A percentile compares a stretch with the other conserved stretches of the same genome.
These are phyloP conservation scores for Gossypium aridum DNA, from an alignment of 441 rosid species.

Conservation along the genomic window DNA sequence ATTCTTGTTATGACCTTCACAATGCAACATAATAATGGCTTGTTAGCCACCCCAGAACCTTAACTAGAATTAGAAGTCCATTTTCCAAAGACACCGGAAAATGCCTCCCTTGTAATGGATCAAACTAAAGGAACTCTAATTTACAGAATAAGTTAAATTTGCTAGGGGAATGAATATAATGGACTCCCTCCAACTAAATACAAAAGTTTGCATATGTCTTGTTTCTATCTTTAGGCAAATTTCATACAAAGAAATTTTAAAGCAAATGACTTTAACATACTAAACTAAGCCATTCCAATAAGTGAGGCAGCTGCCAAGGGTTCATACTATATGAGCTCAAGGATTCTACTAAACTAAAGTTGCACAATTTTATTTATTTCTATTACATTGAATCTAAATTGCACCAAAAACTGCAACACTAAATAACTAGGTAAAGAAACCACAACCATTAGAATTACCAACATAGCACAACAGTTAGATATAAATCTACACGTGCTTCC, in stretches of 20 bases:
- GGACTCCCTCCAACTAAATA: background rate
- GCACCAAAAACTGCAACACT: background rate
- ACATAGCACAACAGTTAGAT: background rate
- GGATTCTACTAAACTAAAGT: constrained; percentile 2
- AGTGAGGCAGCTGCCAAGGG: background rate
- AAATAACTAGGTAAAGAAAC: background rate
- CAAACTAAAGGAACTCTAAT: background rate
- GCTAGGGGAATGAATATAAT: background rate
- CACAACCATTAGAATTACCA: background rate
- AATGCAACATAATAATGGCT: constrained; percentile 6
- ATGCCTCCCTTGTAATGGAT: background rate
- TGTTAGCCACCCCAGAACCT: background rate
- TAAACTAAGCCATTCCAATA: background rate
- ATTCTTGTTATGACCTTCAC: constrained; percentile 80
- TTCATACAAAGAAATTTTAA: background rate
- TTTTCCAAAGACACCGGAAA: background rate
- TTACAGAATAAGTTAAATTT: background rate
- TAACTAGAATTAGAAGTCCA: background rate
- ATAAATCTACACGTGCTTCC: background rate
- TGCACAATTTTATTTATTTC: background rate
- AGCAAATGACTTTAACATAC: background rate
- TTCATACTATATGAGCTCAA: background rate
- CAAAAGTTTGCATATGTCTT: background rate
- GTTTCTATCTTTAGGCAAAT: background rate
- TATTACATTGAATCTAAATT: background rate